Percentiles rank a stretch among this genome's conserved stretches.
These are phyloP conservation scores for Fraxinus greggii DNA, from an alignment of 305 asterid genomes.

Conservation along the genomic window DNA sequence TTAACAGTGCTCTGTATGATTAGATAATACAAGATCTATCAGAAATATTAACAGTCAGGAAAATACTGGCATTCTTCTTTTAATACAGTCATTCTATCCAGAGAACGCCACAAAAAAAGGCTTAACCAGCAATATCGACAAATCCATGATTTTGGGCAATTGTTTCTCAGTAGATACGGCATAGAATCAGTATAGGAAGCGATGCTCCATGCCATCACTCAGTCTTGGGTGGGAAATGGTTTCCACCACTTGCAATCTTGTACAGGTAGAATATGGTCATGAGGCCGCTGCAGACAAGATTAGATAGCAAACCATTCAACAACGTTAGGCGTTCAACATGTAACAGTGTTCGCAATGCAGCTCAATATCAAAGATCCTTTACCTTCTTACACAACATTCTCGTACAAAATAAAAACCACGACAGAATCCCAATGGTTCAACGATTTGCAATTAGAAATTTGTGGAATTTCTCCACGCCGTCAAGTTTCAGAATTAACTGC, in stretches of 20 bases:
- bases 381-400: background rate
- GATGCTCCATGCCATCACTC: conserved; percentile 27
- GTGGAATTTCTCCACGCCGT: background rate
- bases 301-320: background rate
- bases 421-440: background rate
- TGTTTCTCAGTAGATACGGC: background rate
- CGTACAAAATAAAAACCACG: background rate
- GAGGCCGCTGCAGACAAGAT: conserved; percentile 34
- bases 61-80: background rate
- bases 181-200: background rate
- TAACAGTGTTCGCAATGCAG: background rate
- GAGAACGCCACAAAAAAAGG: background rate
- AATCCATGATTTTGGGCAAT: background rate
- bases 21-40: background rate
- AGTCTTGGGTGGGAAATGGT: conserved; percentile 46
- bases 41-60: background rate
- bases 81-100: background rate
- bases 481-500: background rate
- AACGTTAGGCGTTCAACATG: background rate
- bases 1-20: background rate
- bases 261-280: conserved; percentile 50
- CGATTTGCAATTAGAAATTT: background rate
- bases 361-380: background rate
- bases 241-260: conserved; percentile 60
- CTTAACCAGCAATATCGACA: conserved; percentile 3